These are phyloP conservation scores for Croton setiger DNA, from an alignment of 441 rosid genomes.

Conservation along the genomic window DNA sequence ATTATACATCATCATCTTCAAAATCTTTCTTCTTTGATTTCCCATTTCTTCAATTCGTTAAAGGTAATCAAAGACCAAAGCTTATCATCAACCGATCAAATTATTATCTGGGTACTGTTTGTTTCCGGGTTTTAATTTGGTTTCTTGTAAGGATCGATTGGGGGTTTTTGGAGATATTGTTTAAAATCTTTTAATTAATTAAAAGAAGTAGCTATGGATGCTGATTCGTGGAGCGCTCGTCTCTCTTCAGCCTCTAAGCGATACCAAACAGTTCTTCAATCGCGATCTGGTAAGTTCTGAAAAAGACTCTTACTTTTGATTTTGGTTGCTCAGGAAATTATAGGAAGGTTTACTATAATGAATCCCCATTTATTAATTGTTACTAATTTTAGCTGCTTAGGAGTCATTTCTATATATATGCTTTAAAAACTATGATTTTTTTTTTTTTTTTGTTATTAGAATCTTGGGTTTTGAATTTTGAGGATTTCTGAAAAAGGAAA, in stretches of 20 bases:
- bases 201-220: constrained; percentile 57
- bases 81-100: constrained; percentile 11
- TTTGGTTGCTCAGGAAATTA: constrained; percentile 14
- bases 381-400: constrained; percentile 3
- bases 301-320: neutral
- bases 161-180: constrained; percentile 6
- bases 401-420: neutral
- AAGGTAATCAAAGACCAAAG: constrained; percentile 2
- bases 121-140: neutral
- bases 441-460: too few species aligned
- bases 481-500: constrained; percentile 1
- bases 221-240: constrained; percentile 87
- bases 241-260: constrained; percentile 76
- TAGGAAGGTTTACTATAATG: neutral
- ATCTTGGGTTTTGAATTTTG: constrained; percentile 1
- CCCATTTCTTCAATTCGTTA: neutral
- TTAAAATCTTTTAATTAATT: neutral
- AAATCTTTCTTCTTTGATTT: neutral
- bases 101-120: neutral
- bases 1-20: constrained; percentile 16
- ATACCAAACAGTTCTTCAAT: constrained; percentile 69
- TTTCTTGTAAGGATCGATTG: constrained; percentile 2
- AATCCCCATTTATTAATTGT: neutral
- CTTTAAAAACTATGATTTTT: neutral
- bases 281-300: constrained; percentile 65